Evolutionary conservation across 345 rosid genomes (phyloP).

Genomic region (Mallotus nudiflorus): DNA sequence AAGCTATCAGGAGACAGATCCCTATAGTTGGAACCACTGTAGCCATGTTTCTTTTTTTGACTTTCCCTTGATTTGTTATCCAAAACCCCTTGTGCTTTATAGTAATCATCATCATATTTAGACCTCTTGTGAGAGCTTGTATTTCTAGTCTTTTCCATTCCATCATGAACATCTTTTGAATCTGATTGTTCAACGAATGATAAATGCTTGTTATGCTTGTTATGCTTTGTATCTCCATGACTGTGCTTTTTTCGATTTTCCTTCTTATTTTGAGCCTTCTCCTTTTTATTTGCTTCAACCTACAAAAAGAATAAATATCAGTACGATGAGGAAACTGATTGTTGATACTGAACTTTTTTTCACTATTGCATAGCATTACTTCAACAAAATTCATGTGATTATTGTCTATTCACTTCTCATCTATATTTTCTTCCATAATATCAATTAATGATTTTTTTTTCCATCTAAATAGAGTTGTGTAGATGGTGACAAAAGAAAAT

Average conservation of each 20-base stretch:
- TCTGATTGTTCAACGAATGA: conserved; percentile 32
- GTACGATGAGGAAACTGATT: neutral
- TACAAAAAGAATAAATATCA: conserved; percentile 16
- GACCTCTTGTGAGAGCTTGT: conserved; percentile 24
- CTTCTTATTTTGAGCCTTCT: conserved; percentile 31
- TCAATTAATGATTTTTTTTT: no score
- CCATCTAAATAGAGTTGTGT: no score
- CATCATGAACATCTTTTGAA: conserved; percentile 36
- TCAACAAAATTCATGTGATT: neutral
- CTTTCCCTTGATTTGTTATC: conserved; percentile 44
- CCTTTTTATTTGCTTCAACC: conserved; percentile 51
- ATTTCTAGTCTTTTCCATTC: conserved; percentile 35
- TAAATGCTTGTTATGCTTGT: conserved; percentile 45
- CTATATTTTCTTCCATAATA: no score
- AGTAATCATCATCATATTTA: conserved; percentile 26
- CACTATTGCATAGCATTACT: neutral
- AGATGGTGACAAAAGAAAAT: no score
- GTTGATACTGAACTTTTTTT: neutral
- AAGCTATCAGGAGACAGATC: conserved; percentile 31
- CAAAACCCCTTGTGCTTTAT: conserved; percentile 27
- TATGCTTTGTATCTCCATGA: conserved; percentile 43
- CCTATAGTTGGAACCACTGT: conserved; percentile 32
- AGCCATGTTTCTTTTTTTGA: conserved; percentile 26
- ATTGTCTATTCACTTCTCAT: neutral
- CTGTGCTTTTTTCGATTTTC: conserved; percentile 40